Evolutionary conservation across 1,284 basidiomycete species (phyloP).

Genomic region (Ceratobasidium sp.): DNA sequence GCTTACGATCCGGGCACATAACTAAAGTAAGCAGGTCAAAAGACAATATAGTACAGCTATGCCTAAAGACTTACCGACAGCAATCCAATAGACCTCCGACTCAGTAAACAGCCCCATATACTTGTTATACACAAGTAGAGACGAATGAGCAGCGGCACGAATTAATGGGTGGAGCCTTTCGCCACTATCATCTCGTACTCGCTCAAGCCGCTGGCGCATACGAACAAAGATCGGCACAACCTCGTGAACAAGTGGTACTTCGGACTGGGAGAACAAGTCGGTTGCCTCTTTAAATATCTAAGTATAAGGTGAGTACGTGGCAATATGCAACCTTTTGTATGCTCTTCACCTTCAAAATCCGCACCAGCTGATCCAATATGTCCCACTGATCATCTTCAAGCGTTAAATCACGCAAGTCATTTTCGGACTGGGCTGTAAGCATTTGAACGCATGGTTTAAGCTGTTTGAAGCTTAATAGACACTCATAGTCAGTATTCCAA

Average conservation of each 20-base stretch:
- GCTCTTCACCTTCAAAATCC: neutral
- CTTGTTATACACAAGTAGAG: neutral
- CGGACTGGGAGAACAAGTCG: neutral
- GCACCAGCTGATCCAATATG: neutral
- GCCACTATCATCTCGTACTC: neutral
- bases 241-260: neutral
- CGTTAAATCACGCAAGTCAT: neutral
- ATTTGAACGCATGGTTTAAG: neutral
- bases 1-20: neutral
- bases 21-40: neutral
- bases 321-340: too few species aligned
- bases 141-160: neutral
- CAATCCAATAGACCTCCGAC: neutral
- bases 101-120: neutral
- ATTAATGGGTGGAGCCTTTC: neutral
- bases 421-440: neutral
- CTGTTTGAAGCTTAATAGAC: conserved; percentile 9
- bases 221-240: neutral
- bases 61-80: neutral
- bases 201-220: neutral
- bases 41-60: neutral
- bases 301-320: neutral
- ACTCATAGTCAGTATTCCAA: conserved; percentile 24
- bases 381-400: conserved; percentile 10
- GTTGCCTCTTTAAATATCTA: neutral